These are phyloP conservation scores for Ogataea wickerhamii DNA, from an alignment of 805 yeast species.

Conservation along the genomic window DNA sequence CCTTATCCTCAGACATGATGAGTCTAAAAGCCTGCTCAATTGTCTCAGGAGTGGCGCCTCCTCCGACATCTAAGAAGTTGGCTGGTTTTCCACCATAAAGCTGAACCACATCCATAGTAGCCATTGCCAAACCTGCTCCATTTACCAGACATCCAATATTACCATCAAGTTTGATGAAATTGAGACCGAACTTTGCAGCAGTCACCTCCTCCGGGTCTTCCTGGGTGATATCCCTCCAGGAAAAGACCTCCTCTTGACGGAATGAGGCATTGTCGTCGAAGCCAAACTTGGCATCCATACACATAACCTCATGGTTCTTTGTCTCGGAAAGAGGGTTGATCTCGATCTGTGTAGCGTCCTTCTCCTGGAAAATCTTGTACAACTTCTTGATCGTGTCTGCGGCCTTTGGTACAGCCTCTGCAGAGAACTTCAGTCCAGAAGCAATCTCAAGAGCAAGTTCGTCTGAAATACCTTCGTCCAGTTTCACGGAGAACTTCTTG, in stretches of 20 bases:
- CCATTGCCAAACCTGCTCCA: constrained; percentile 99
- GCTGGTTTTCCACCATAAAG: constrained; percentile 99
- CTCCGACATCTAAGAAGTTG: constrained; percentile 99
- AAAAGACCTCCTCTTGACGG: constrained; percentile 92
- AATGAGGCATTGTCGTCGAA: constrained; percentile 95
- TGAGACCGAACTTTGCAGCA: constrained; percentile 86
- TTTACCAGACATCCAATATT: constrained; percentile 98
- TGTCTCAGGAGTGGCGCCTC: constrained; percentile 99
- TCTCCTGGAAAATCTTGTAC: constrained; percentile 84
- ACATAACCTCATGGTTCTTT: constrained; percentile 81
- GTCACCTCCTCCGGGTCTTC: constrained; percentile 97
- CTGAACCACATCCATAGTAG: constrained; percentile 99
- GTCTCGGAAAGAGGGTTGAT: constrained; percentile 97
- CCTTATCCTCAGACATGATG: constrained; percentile 83
- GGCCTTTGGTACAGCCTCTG: constrained; percentile 76
- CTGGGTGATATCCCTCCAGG: constrained; percentile 96
- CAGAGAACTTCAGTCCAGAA: constrained; percentile 73
- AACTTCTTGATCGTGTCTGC: constrained; percentile 82
- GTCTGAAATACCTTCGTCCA: constrained; percentile 76
- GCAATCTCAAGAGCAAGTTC: constrained; percentile 75
- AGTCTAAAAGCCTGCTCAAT: constrained; percentile 95
- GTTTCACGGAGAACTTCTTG: constrained; percentile 77
- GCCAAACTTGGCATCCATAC: constrained; percentile 99
- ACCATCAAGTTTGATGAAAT: constrained; percentile 97
- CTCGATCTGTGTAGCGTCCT: constrained; percentile 97